A percentile compares a stretch with the other conserved stretches of the same genome.
These are phyloP conservation scores for Globisporangium lucens DNA, from an alignment of 352 stramenopile species.

Conservation along the genomic window DNA sequence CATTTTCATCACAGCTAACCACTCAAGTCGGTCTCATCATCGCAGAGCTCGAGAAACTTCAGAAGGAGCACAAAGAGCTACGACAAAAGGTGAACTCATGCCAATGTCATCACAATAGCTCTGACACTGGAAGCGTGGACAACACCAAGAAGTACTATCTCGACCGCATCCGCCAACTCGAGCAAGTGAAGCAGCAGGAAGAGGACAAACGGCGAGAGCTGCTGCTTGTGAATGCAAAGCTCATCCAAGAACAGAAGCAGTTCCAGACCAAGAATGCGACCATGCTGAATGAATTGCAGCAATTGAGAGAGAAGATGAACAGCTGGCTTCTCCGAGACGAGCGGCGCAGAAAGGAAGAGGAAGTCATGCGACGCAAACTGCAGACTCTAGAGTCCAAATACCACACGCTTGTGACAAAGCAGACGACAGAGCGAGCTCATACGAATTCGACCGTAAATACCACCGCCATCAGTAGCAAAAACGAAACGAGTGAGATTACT, in stretches of 20 bases:
- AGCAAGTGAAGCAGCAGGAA: constrained; percentile 37
- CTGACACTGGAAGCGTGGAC: background rate
- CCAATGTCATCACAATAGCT: constrained; percentile 11
- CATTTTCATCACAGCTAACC: constrained; percentile 36
- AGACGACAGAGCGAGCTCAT: background rate
- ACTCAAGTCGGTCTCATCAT: constrained; percentile 39
- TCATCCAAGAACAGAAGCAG: constrained; percentile 64
- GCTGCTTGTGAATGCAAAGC: constrained; percentile 60
- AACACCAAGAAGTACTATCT: constrained; percentile 35
- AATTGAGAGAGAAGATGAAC: constrained; percentile 52
- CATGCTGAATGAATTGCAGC: constrained; percentile 26
- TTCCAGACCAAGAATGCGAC: constrained; percentile 35
- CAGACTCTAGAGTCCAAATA: constrained; percentile 20
- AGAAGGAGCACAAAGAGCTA: constrained; percentile 41
- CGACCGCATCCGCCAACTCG: constrained; percentile 48
- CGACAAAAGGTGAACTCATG: constrained; percentile 22
- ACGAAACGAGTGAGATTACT: background rate
- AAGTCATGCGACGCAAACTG: constrained; percentile 17
- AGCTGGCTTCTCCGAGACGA: constrained; percentile 49
- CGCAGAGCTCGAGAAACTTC: constrained; percentile 42
- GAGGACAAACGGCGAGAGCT: constrained; percentile 61
- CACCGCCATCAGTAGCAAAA: background rate
- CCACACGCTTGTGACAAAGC: background rate
- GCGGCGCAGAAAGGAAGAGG: constrained; percentile 37
- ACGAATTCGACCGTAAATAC: background rate